Evolutionary conservation across 139 green algal genomes (phyloP).

Genomic region (Chlorella sp.): DNA sequence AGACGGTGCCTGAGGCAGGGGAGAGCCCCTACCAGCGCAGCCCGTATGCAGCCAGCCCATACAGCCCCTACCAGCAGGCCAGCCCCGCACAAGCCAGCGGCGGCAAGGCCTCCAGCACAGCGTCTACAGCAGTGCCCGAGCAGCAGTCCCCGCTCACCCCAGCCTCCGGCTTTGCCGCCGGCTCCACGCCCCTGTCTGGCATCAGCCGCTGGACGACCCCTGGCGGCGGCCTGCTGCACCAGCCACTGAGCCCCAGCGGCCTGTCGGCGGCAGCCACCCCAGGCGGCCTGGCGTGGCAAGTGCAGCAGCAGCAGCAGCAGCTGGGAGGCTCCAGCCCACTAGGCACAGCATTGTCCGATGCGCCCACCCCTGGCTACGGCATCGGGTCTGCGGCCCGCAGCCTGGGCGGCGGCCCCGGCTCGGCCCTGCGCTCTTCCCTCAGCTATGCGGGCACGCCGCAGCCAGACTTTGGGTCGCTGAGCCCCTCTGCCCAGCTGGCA

Average conservation of each 20-base stretch:
- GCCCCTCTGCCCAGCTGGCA: not conserved
- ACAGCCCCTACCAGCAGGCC: not conserved
- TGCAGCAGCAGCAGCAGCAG: no score
- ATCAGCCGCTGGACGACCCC: constrained; percentile 16
- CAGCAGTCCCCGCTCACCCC: constrained; percentile 25
- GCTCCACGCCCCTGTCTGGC: not conserved
- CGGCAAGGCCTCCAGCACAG: constrained; percentile 20
- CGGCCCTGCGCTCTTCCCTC: constrained; percentile 11
- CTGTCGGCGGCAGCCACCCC: constrained; percentile 18
- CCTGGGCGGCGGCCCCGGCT: not conserved
- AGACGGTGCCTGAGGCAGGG: constrained; percentile 11
- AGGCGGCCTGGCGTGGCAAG: not conserved
- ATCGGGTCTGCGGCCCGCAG: not conserved
- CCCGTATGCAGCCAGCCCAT: not conserved
- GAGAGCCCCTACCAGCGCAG: constrained; percentile 25
- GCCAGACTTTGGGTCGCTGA: not conserved
- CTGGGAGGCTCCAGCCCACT: not conserved
- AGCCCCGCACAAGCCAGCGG: not conserved
- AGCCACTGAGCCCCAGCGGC: not conserved
- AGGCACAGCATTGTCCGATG: not conserved
- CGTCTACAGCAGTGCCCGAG: constrained; percentile 13
- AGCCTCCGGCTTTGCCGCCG: constrained; percentile 12
- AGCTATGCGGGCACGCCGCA: constrained; percentile 22
- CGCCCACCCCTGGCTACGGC: not conserved
- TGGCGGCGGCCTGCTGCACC: not conserved